Conservation (phyloP, 2,329 filamentous ascomycete species). For the Elsinoe batatas region DNA sequence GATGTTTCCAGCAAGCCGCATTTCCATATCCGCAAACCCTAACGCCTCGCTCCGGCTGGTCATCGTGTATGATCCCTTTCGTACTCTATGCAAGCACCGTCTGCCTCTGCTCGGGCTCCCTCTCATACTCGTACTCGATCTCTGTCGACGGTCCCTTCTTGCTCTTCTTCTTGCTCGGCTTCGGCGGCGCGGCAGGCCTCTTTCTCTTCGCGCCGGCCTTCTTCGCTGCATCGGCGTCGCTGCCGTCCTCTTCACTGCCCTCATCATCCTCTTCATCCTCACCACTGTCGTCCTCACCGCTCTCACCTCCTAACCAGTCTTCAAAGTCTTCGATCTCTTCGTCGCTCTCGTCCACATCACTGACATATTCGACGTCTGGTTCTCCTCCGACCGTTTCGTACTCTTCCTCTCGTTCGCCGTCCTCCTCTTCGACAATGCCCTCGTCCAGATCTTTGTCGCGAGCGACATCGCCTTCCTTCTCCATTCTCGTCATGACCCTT, state of each 20-base stretch:
- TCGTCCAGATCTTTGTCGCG: slow-evolving; percentile 83
- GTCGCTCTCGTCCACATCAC: slow-evolving; percentile 64
- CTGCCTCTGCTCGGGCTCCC: slow-evolving; percentile 43
- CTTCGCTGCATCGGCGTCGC: slow-evolving; percentile 46
- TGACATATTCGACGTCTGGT: slow-evolving; percentile 82
- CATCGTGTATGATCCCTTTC: background rate
- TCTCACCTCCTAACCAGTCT: slow-evolving; percentile 79
- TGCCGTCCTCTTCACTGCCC: slow-evolving; percentile 46
- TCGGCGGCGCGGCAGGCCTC: slow-evolving; percentile 40
- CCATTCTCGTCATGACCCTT: slow-evolving; percentile 84
- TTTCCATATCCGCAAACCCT: background rate
- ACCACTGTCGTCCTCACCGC: slow-evolving; percentile 38
- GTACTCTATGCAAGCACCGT: slow-evolving; percentile 17
- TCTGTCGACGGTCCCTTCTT: slow-evolving; percentile 53
- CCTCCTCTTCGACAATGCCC: slow-evolving; percentile 69
- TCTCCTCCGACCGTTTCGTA: slow-evolving; percentile 48
- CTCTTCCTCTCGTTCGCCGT: slow-evolving; percentile 53
- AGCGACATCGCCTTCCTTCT: slow-evolving; percentile 72
- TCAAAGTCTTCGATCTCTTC: slow-evolving; percentile 82
- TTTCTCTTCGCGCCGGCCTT: slow-evolving; percentile 50
- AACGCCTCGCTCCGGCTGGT: background rate
- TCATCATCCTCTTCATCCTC: slow-evolving; percentile 50
- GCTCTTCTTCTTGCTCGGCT: slow-evolving; percentile 48
- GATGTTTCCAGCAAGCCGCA: background rate
- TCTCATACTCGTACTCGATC: slow-evolving; percentile 71